A percentile compares a stretch with the other conserved stretches of the same genome.
Conservation (phyloP, 257 asterid genomes). For the Nicotiana noctiflora region DNA sequence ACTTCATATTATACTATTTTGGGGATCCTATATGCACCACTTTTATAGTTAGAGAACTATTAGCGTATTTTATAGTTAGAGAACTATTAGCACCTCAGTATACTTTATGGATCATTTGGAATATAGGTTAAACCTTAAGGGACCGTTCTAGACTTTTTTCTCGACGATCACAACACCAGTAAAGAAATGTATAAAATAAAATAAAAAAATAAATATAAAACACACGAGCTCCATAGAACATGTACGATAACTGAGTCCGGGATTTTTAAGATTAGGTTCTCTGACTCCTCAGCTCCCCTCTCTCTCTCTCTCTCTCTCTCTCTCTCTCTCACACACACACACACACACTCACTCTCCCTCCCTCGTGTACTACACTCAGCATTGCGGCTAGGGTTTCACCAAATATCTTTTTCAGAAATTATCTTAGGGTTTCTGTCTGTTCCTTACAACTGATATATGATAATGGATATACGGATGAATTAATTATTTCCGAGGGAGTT, state of each 20-base stretch:
- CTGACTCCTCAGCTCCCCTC: not conserved
- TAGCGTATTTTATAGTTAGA: too few relatives aligned
- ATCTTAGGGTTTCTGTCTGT: not conserved
- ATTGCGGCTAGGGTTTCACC: slow-evolving; percentile 85
- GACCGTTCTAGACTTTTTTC: not conserved
- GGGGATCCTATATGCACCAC: not conserved
- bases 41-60: not conserved
- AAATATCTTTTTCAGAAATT: slow-evolving; percentile 16
- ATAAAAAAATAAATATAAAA: not conserved
- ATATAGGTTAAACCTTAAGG: not conserved
- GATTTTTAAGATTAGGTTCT: slow-evolving; percentile 16
- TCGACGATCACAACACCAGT: not conserved
- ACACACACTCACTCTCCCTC: not conserved
- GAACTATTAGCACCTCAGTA: too few relatives aligned
- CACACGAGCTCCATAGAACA: slow-evolving; percentile 12
- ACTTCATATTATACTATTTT: not conserved
- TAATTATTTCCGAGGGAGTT: not conserved
- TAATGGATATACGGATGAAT: slow-evolving; percentile 19
- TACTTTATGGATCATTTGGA: not conserved
- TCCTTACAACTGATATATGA: not conserved
- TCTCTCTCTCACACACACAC: not conserved
- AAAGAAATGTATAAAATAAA: not conserved
- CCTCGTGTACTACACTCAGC: not conserved
- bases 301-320: not conserved
- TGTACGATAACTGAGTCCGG: slow-evolving; percentile 12